These are phyloP conservation scores for Calendula officinalis DNA, from an alignment of 129 eudicot species.

Conservation along the genomic window DNA sequence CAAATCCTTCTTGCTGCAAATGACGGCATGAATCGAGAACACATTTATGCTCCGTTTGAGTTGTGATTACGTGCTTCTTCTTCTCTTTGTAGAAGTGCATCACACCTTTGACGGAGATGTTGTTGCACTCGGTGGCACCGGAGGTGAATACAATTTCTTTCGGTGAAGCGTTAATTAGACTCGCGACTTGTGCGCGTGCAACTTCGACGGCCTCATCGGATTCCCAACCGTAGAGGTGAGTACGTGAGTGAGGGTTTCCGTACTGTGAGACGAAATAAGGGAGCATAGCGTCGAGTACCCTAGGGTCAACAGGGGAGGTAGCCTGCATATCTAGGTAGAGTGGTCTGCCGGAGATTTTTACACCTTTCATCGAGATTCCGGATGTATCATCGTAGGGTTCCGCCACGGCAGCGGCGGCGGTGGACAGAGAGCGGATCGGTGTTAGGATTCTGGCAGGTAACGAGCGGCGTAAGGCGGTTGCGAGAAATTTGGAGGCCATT, in stretches of 20 bases:
- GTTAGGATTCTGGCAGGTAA: conserved; percentile 4
- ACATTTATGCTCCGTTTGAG: conserved; percentile 96
- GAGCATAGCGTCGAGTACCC: conserved; percentile 94
- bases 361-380: conserved; percentile 84
- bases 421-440: conserved; percentile 27
- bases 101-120: conserved; percentile 82
- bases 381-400: conserved; percentile 44
- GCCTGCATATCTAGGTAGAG: conserved; percentile 98
- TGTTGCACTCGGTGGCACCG: conserved; percentile 95
- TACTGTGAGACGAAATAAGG: conserved; percentile 75
- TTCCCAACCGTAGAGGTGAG: conserved; percentile 98
- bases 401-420: conserved; percentile 37
- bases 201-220: conserved; percentile 84
- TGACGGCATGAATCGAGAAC: conserved; percentile 92
- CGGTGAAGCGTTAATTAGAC: conserved; percentile 74
- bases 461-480: conserved; percentile 47
- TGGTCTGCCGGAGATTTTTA: conserved; percentile 81
- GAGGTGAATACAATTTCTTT: conserved; percentile 90
- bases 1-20: conserved; percentile 86
- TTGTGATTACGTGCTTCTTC: conserved; percentile 84
- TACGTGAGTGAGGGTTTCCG: conserved; percentile 97
- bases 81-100: conserved; percentile 76
- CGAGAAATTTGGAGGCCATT: conserved; percentile 58
- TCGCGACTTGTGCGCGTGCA: conserved; percentile 67
- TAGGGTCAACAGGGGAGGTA: conserved; percentile 94